Conservation (phyloP, 108 stramenopile genomes). For the Aurantiochytrium sp. region DNA sequence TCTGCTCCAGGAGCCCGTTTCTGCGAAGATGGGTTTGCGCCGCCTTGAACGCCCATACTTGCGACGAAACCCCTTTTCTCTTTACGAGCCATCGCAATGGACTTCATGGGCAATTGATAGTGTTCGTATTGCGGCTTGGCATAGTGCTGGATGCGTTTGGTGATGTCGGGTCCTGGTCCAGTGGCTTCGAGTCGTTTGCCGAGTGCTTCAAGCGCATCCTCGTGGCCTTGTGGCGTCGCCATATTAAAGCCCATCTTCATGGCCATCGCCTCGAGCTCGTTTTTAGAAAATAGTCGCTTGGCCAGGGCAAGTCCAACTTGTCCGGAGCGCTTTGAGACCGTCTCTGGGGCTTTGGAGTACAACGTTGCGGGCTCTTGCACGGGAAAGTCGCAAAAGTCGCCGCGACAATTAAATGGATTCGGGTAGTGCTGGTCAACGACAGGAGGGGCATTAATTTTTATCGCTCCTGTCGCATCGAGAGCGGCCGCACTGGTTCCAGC, state of each 20-base stretch:
- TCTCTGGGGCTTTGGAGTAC: neutral
- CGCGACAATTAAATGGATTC: neutral
- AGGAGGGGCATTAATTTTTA: neutral
- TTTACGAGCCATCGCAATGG: neutral
- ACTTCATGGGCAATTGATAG: neutral
- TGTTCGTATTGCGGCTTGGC: neutral
- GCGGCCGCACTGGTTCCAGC: neutral
- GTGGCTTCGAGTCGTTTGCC: neutral
- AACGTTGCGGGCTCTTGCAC: neutral
- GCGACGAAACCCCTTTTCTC: neutral
- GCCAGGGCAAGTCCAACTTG: neutral
- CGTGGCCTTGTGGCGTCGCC: neutral
- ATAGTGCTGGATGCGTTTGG: neutral
- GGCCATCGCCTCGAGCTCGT: neutral
- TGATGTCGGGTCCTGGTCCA: neutral
- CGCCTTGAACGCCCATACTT: neutral
- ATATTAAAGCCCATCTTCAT: neutral
- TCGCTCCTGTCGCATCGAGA: neutral
- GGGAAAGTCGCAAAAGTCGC: slow-evolving; percentile 8
- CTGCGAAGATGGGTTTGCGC: neutral
- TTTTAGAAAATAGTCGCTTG: neutral
- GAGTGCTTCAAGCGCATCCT: neutral
- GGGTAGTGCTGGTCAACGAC: neutral
- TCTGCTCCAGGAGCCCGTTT: neutral
- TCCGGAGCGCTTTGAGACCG: neutral